A percentile compares a stretch with the other conserved stretches of the same genome.
Conservation (phyloP, 495 filamentous ascomycete species). For the Aspergillus sparsus region DNA sequence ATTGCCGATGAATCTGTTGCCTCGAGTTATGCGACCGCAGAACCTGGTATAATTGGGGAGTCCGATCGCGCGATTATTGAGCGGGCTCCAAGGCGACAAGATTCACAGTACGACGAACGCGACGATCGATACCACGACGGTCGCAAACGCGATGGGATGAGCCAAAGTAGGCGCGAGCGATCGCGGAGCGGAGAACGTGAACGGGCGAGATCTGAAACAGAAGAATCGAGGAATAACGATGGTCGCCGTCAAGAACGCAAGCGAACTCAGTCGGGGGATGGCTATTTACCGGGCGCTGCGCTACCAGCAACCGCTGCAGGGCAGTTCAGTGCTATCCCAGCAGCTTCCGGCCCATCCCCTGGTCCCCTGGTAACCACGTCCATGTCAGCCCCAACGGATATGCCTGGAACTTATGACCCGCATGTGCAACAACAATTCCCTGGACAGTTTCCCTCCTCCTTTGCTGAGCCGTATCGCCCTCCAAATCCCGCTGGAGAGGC, state of each 20-base stretch:
- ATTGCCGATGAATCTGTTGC: slow-evolving; percentile 50
- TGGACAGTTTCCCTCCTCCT: slow-evolving; percentile 52
- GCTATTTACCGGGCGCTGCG: slow-evolving; percentile 30
- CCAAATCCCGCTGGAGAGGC: slow-evolving; percentile 59
- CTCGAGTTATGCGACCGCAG: slow-evolving; percentile 57
- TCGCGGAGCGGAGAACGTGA: slow-evolving; percentile 39
- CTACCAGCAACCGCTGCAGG: slow-evolving; percentile 24
- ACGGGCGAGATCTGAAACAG: slow-evolving; percentile 30
- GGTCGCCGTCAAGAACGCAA: slow-evolving; percentile 33
- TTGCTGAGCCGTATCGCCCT: slow-evolving; percentile 52
- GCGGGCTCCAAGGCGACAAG: slow-evolving; percentile 35
- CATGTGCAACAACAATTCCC: slow-evolving; percentile 62
- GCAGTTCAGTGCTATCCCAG: slow-evolving; percentile 4
- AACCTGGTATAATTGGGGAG: slow-evolving; percentile 36
- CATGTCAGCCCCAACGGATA: slow-evolving; percentile 25
- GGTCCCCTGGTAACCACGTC: slow-evolving; percentile 21
- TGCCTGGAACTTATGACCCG: slow-evolving; percentile 42
- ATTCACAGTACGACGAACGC: slow-evolving; percentile 26
- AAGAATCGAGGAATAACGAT: slow-evolving; percentile 30
- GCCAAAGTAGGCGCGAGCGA: slow-evolving; percentile 34
- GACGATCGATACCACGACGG: slow-evolving; percentile 25
- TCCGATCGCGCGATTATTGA: slow-evolving; percentile 35
- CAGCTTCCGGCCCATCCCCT: slow-evolving; percentile 9
- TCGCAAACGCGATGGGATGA: slow-evolving; percentile 36
- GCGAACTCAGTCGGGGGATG: slow-evolving; percentile 40